Evolutionary conservation across 768 basidiomycete genomes (phyloP).

Genomic region (Pholiota microspora): DNA sequence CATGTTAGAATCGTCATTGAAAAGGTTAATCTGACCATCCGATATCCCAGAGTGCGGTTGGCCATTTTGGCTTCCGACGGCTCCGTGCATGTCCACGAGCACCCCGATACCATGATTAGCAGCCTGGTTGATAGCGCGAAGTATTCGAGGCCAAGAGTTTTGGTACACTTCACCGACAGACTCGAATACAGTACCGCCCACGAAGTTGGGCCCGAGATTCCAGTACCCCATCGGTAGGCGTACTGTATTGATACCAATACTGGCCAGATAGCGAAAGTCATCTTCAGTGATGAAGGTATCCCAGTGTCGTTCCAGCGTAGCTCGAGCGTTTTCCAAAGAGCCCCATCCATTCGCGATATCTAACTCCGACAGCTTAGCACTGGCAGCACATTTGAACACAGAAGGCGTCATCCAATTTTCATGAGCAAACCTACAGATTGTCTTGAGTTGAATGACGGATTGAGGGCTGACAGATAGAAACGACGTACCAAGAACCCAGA

Average conservation of each 20-base stretch:
- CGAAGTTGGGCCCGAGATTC: conserved; percentile 53
- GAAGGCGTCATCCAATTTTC: conserved; percentile 77
- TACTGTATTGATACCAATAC: conserved; percentile 68
- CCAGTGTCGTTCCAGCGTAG: conserved; percentile 72
- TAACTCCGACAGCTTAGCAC: conserved; percentile 49
- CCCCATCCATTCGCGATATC: conserved; percentile 70
- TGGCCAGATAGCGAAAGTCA: conserved; percentile 67
- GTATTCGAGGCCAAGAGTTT: conserved; percentile 67
- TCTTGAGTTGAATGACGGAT: not conserved
- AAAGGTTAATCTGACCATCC: conserved; percentile 46
- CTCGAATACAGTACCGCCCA: conserved; percentile 67
- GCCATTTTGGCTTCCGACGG: conserved; percentile 74
- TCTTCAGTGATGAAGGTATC: conserved; percentile 64
- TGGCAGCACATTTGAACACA: conserved; percentile 57
- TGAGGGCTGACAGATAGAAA: not conserved
- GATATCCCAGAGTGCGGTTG: conserved; percentile 71
- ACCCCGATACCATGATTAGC: conserved; percentile 63
- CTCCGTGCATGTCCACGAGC: conserved; percentile 66
- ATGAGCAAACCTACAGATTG: conserved; percentile 58
- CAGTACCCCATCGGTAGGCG: conserved; percentile 64
- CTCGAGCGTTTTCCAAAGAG: conserved; percentile 37
- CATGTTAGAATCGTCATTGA: conserved; percentile 42
- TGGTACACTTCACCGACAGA: conserved; percentile 48
- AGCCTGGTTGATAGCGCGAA: conserved; percentile 62
- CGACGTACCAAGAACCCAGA: conserved; percentile 55